phyloP scores from a whole-genome alignment of 768 basidiomycete species.

The Chalciporus pseudorubinellus region DNA sequence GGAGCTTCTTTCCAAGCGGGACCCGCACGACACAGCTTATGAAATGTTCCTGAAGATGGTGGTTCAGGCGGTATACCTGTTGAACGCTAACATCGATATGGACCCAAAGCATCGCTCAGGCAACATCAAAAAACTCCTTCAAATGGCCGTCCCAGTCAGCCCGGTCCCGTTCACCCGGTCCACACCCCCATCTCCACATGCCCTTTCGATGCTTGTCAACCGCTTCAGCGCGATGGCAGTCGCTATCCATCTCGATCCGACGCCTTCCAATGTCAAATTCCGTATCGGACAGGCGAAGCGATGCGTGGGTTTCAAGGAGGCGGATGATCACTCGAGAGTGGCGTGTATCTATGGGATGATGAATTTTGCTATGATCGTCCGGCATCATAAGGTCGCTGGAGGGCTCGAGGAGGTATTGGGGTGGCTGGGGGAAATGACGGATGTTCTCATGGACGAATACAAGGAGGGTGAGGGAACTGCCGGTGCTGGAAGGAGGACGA shows the following conservation, averaged over 20 bases:
- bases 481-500: conserved; percentile 21
- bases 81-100: conserved; percentile 33
- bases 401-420: conserved; percentile 48
- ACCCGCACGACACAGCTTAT: conserved; percentile 67
- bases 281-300: conserved; percentile 64
- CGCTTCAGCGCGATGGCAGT: conserved; percentile 72
- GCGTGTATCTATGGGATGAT: conserved; percentile 75
- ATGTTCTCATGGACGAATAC: conserved; percentile 55
- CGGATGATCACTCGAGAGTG: conserved; percentile 60
- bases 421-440: conserved; percentile 66
- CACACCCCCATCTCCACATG: conserved; percentile 46
- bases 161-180: conserved; percentile 61
- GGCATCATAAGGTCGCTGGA: conserved; percentile 45
- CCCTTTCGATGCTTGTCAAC: conserved; percentile 79
- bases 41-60: conserved; percentile 80
- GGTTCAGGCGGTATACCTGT: conserved; percentile 49
- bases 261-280: conserved; percentile 41
- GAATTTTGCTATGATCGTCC: conserved; percentile 62
- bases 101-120: conserved; percentile 37
- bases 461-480: conserved; percentile 28
- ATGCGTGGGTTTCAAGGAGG: conserved; percentile 66
- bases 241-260: conserved; percentile 65
- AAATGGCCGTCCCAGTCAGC: conserved; percentile 69
- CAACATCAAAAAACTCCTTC: conserved; percentile 64
- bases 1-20: conserved; percentile 47